Evolutionary conservation across 2,329 filamentous ascomycete species (phyloP), one percentile per base, ranked within the genome.

Genomic region (Drechslerella coelobrocha): DNA sequence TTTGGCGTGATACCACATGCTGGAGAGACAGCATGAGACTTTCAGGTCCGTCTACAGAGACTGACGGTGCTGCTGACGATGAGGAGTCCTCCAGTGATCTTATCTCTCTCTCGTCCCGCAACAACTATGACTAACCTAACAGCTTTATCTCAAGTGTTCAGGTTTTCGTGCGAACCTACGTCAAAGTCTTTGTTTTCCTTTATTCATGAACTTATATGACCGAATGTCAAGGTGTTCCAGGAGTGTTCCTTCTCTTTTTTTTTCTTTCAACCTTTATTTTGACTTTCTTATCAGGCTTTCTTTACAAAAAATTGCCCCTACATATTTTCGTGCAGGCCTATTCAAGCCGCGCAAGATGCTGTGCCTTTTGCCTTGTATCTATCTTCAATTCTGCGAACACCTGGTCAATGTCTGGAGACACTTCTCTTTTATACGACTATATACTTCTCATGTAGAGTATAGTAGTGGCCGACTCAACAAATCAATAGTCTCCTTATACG

Each of bases 51-150:
- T 17, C 43, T 19, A 61, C 31, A 5, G 66, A 59, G 10, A 60
- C 66, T n/a, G 66, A 71, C 29, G 66, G 66, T 1, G 66, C 66
- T 12, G 66, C 66, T 27, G 66, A 71, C 19, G 66, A 71, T 26
- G 66, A 71, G 23, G 59, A 19, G 0, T 63, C 66, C 9, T 61
- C 60, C 17, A 61, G 57, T n/a, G 66, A 71, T 19, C 51, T 71
- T 31, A 71, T 71, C 24, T 71, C 66, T 19, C 41, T 71, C 41
- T 71, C 66, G 24, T 62, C 66, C 29, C 19, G 2, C 19, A 6
- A 45, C 41, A 14, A 41, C 37, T 41, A 12, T 17, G 19, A 54
- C 23, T 69, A 29, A 53, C 19, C 24, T 17, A 10, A 45, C 24
- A 6, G 19, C 5, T 50, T n/a, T 2, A 29, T 19, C 14, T 50